Evolutionary conservation across 345 rosid species (phyloP).

Genomic region (Noccaea caerulescens): DNA sequence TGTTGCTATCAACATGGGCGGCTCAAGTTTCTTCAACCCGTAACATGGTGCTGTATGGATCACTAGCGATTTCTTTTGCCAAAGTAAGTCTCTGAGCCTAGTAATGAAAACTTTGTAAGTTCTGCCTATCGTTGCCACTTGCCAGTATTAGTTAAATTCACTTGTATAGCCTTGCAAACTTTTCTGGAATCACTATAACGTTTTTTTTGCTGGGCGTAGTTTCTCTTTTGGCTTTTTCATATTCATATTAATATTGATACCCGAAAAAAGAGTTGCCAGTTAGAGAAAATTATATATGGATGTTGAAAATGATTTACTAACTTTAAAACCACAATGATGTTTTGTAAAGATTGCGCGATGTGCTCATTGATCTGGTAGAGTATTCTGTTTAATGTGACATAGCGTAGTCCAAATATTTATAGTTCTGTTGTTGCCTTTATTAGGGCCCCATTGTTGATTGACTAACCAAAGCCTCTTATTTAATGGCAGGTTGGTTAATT

Average conservation of each 20-base stretch:
- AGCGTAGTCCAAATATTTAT: slow-evolving; percentile 3
- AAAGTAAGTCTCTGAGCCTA: slow-evolving; percentile 47
- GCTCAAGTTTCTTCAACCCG: slow-evolving; percentile 90
- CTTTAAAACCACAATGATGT: not conserved
- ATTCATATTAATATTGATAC: not conserved
- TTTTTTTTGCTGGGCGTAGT: not conserved
- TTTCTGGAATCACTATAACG: not conserved
- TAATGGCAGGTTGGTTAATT: slow-evolving; percentile 47
- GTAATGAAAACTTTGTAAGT: slow-evolving; percentile 7
- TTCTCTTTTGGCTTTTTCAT: slow-evolving; percentile 11
- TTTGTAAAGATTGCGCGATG: not conserved
- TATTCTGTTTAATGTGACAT: slow-evolving; percentile 11
- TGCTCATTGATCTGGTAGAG: not conserved
- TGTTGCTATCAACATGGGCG: slow-evolving; percentile 70
- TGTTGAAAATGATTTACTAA: not conserved
- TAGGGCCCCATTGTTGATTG: slow-evolving; percentile 9
- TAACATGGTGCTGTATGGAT: slow-evolving; percentile 45
- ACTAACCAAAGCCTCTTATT: slow-evolving; percentile 35
- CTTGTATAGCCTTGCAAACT: slow-evolving; percentile 6
- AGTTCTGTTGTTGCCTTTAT: slow-evolving; percentile 15
- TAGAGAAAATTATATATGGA: slow-evolving; percentile 6
- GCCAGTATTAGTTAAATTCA: slow-evolving; percentile 10
- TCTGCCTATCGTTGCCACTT: not conserved
- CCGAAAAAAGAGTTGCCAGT: slow-evolving; percentile 12
- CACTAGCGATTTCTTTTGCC: slow-evolving; percentile 37